A percentile compares a stretch with the other conserved stretches of the same genome.
These are phyloP conservation scores for Zygotorulaspora mrakii DNA, from an alignment of 1,139 yeast genomes.

Conservation along the genomic window DNA sequence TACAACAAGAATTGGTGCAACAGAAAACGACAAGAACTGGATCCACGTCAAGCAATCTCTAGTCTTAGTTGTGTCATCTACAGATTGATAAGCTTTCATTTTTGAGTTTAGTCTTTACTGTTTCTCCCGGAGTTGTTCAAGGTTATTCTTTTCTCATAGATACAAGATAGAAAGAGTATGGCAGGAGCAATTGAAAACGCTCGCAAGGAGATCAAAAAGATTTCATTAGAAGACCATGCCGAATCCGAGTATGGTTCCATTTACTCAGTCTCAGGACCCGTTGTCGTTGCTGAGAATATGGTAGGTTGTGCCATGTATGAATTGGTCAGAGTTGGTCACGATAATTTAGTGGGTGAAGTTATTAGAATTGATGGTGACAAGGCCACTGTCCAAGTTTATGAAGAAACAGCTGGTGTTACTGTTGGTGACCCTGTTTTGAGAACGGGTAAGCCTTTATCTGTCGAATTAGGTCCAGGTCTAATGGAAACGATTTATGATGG, in stretches of 20 bases:
- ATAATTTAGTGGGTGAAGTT: conserved; percentile 94
- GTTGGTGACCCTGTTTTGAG: conserved; percentile 98
- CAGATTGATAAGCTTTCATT: background rate
- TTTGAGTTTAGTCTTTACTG: background rate
- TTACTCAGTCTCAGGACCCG: conserved; percentile 96
- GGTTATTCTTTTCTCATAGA: conserved; percentile 4
- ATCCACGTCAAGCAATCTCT: background rate
- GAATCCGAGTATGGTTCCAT: conserved; percentile 84
- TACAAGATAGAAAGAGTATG: conserved; percentile 36
- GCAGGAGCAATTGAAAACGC: conserved; percentile 98
- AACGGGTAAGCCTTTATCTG: conserved; percentile 97
- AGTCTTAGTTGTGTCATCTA: background rate
- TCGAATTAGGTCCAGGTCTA: conserved; percentile 97
- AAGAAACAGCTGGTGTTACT: conserved; percentile 98
- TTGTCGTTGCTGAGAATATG: conserved; percentile 96
- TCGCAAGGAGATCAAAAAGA: conserved; percentile 85
- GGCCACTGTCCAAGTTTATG: conserved; percentile 97
- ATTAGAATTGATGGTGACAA: conserved; percentile 94
- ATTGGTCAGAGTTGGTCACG: conserved; percentile 95
- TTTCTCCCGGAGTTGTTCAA: conserved; percentile 1
- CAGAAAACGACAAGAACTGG: background rate
- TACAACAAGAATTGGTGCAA: background rate
- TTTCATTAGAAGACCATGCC: conserved; percentile 68
- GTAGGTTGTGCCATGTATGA: conserved; percentile 99
- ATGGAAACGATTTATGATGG: conserved; percentile 99